These are phyloP conservation scores for Fraxinus pennsylvanica DNA, from an alignment of 257 asterid genomes.

Conservation along the genomic window DNA sequence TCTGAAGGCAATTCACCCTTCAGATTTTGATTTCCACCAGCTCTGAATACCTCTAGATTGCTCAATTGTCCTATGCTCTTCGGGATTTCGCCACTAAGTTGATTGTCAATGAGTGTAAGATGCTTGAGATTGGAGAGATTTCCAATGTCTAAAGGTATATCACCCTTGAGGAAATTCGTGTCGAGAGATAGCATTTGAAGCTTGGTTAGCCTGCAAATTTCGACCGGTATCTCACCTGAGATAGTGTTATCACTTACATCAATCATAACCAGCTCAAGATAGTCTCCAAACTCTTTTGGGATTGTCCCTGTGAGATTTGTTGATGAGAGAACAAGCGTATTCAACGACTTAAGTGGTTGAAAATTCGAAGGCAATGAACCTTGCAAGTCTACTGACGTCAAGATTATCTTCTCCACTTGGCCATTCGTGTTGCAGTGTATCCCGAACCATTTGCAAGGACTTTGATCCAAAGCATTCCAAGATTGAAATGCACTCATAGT, in stretches of 20 bases:
- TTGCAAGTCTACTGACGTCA: conserved; percentile 65
- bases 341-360: conserved; percentile 51
- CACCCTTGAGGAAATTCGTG: conserved; percentile 64
- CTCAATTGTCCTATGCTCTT: conserved; percentile 57
- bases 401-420: conserved; percentile 50
- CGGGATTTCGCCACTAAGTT: conserved; percentile 76
- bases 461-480: conserved; percentile 55
- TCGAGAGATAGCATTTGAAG: conserved; percentile 51
- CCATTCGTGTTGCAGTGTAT: conserved; percentile 61
- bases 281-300: conserved; percentile 74
- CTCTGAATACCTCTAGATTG: conserved; percentile 64
- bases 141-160: conserved; percentile 65
- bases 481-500: conserved; percentile 39
- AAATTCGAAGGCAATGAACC: conserved; percentile 83
- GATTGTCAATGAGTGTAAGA: conserved; percentile 76
- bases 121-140: conserved; percentile 49
- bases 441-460: conserved; percentile 85
- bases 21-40: conserved; percentile 90
- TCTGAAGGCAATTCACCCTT: conserved; percentile 69
- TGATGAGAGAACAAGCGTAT: conserved; percentile 65
- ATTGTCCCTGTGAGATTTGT: conserved; percentile 77
- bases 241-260: conserved; percentile 75
- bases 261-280: conserved; percentile 42
- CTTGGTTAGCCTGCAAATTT: conserved; percentile 56
- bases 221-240: conserved; percentile 72